Base-by-base conservation (phyloP, 768 basidiomycete genomes). In the Ephemerocybe angulata region DNA sequence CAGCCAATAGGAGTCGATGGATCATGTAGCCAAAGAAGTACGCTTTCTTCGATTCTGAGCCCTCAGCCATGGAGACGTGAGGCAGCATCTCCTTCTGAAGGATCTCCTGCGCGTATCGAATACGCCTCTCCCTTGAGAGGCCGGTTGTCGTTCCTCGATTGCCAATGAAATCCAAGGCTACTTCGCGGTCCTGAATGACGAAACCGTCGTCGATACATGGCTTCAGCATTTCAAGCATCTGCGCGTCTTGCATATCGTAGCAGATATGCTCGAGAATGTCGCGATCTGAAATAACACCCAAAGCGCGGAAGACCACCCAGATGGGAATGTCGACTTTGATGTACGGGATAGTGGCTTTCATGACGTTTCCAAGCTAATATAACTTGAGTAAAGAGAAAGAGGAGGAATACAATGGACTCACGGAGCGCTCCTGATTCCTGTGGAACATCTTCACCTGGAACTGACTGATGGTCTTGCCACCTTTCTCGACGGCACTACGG, bases 21-120 rank as follows among this genome's bases (percentile, higher is more conserved):
- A 98, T 93, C 96, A 99, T 99, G 72, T 98, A 98, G 10, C 97
- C 97, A 59, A 98, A 93, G 81, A 98, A 99, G 72, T 94, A 98
- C 1, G 97, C 97, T 70, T 99, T 99, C 77, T 97, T 97, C 24
- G 91, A 93, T 71, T 96, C 93, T 5, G 93, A 93, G 4, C 94
- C 94, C 69, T 96, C 93, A 1, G 86, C 83, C 86, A 94, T 95
- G 2, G 95, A 94, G 22, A 99, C 88, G 64, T 98, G 97, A 0
- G 97, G 97, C 42, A 99, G 69, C 89, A 98, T 95, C 74, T 98
- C 96, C 72, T 98, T 98, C 72, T 98, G 95, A 54, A 99, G 66
- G 63, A 99, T 98, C 70, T 98, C 97, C 67, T 95, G 92, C 0
- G 97, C 97, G 63, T 97, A 97, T 49, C 94, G 87, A 53, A 98